Evolutionary conservation across 1,284 basidiomycete genomes (phyloP), one percentile per base, ranked within the genome.

Genomic region (Taiwanofungus camphoratus): DNA sequence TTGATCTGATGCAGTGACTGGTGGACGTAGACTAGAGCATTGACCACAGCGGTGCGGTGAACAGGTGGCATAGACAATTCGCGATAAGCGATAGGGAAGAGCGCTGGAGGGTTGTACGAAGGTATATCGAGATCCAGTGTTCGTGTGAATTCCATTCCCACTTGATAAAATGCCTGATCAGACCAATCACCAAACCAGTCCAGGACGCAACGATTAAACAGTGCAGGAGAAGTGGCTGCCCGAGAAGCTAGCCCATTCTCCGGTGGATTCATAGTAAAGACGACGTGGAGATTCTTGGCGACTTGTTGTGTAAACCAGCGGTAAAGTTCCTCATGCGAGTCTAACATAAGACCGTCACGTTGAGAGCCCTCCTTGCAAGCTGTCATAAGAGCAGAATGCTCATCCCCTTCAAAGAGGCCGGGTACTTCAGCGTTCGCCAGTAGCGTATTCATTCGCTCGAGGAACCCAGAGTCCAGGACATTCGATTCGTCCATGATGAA

Each of bases 401-500:
- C 96, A 58, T 99, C 96, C 11, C 94, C 94, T 65, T 98, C 94
- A 58, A 99, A 99, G 11, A 99, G 75, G 62, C 97, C 96, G 0
- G 96, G 96, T 13, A 99, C 95, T 65, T 99, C 96, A n/a, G 95
- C 95, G 58, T 99, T 99, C 30, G 96, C 97, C 11, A 99, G 79
- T 3, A 99, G 79, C 0, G 94, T 99, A 65, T 99, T 99, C 92
- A 99, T 98, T 24, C 96, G 82, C 63, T 99, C 96, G 49, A 99
- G 70, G 74, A 99, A 98, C 44, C 96, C 96, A 4, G 96, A 93
- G 62, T 99, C 95, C 29, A 98, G 83, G 21, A 99, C 94, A 58
- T 99, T 99, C 1, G 92, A 96, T 64, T 99, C 96, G 64, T 99
- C 96, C 94, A 99, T 98, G 66, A 99, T 98, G 76, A 99, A 99